These are phyloP conservation scores for Dioszegia aurantiaca DNA, from an alignment of 768 basidiomycete genomes.

Conservation along the genomic window DNA sequence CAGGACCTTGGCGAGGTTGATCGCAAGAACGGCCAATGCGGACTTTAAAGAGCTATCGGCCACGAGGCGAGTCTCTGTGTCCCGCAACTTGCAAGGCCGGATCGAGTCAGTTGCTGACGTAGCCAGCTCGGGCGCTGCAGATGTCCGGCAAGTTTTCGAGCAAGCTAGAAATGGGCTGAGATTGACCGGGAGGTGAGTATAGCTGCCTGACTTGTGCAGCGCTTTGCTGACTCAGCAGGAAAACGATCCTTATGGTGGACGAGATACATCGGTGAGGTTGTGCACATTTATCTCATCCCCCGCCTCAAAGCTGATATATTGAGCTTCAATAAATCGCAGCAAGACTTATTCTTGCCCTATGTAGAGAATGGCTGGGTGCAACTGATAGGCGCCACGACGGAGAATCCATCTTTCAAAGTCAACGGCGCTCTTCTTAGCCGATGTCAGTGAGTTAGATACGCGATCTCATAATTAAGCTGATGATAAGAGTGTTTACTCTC, in stretches of 20 bases:
- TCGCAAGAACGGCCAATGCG: slow-evolving; percentile 62
- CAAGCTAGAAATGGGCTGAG: slow-evolving; percentile 68
- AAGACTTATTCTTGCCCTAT: slow-evolving; percentile 78
- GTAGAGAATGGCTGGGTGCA: slow-evolving; percentile 75
- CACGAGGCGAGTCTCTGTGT: slow-evolving; percentile 54
- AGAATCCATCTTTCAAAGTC: slow-evolving; percentile 82
- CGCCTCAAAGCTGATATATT: too few species aligned
- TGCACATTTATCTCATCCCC: too few species aligned
- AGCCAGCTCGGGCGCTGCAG: slow-evolving; percentile 57
- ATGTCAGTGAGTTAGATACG: slow-evolving; percentile 63
- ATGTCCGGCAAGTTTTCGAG: slow-evolving; percentile 70
- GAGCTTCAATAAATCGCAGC: slow-evolving; percentile 36
- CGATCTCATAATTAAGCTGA: slow-evolving; percentile 8
- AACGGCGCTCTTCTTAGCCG: slow-evolving; percentile 70
- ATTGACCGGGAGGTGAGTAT: slow-evolving; percentile 60
- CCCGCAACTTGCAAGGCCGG: too few species aligned
- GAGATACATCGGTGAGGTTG: slow-evolving; percentile 80
- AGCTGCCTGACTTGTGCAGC: background rate
- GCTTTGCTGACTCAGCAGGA: slow-evolving; percentile 54
- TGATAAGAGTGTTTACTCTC: slow-evolving; percentile 67
- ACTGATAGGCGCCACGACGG: slow-evolving; percentile 80
- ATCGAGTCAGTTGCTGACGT: too few species aligned
- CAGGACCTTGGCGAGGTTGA: slow-evolving; percentile 65
- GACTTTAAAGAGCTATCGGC: slow-evolving; percentile 74
- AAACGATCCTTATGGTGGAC: slow-evolving; percentile 75